Conservation (phyloP, 148 eudicot genomes). For the Vaccinium corymbosum region DNA sequence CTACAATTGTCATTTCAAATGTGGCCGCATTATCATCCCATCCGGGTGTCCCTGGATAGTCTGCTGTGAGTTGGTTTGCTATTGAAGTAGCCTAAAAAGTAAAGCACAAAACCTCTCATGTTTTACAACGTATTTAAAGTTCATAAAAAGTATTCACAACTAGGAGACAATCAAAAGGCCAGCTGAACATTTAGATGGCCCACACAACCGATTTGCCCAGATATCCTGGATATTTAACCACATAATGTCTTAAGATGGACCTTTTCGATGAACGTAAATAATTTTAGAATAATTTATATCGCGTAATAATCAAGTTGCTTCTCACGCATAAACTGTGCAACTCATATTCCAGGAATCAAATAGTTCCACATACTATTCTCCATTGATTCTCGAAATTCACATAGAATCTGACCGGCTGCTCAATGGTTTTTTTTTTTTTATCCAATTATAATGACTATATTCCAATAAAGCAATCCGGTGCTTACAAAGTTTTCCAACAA, state of each 20-base stretch:
- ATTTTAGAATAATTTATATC: not conserved
- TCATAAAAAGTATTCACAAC: not conserved
- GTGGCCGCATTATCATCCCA: slow-evolving; percentile 92
- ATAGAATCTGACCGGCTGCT: not conserved
- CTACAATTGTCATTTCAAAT: slow-evolving; percentile 60
- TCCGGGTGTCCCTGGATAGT: slow-evolving; percentile 65
- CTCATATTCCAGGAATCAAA: slow-evolving; percentile 10
- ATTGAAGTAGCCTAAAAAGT: slow-evolving; percentile 53
- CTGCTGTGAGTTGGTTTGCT: slow-evolving; percentile 59
- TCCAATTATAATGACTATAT: too few relatives aligned
- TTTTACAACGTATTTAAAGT: not conserved
- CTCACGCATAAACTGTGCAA: not conserved
- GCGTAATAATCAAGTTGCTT: not conserved
- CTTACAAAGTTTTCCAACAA: too few relatives aligned
- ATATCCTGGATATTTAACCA: not conserved
- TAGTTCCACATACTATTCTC: not conserved
- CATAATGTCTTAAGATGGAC: not conserved
- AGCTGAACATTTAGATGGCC: not conserved
- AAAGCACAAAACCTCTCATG: slow-evolving; percentile 5
- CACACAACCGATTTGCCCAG: not conserved
- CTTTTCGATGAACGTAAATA: not conserved
- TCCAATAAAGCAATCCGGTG: too few relatives aligned
- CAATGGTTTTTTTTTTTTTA: too few relatives aligned
- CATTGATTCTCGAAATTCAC: not conserved
- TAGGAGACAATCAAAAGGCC: not conserved